These are phyloP conservation scores for Erythrophleum ivorense DNA, from an alignment of 331 rosid genomes.

Conservation along the genomic window DNA sequence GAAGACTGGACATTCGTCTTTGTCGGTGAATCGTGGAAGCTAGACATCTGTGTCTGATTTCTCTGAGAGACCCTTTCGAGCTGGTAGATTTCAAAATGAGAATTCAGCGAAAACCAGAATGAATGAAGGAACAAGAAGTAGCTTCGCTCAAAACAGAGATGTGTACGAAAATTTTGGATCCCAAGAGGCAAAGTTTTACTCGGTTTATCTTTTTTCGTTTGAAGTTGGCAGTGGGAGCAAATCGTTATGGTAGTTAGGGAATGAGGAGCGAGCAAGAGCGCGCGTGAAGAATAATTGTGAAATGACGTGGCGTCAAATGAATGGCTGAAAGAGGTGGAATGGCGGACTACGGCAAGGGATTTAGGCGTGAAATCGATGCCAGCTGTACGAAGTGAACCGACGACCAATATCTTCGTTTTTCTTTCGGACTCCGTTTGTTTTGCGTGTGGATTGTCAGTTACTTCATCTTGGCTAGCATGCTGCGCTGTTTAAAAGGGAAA, in stretches of 20 bases:
- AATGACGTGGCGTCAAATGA: slow-evolving; percentile 43
- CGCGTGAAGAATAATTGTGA: not conserved
- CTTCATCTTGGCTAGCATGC: too few relatives aligned
- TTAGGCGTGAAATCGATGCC: not conserved
- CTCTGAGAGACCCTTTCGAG: not conserved
- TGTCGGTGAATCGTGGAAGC: slow-evolving; percentile 29
- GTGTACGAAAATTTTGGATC: slow-evolving; percentile 5
- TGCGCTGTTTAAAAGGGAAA: too few relatives aligned
- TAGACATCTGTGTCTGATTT: slow-evolving; percentile 34
- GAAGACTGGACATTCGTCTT: slow-evolving; percentile 42
- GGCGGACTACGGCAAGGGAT: slow-evolving; percentile 1
- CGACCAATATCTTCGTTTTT: not conserved
- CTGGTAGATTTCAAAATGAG: slow-evolving; percentile 14
- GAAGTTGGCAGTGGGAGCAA: slow-evolving; percentile 19
- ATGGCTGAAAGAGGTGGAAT: slow-evolving; percentile 14
- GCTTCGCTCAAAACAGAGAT: not conserved
- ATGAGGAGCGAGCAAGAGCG: not conserved
- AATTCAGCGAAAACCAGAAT: not conserved
- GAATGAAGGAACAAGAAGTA: not conserved
- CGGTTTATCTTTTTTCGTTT: not conserved
- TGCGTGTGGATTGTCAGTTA: too few relatives aligned
- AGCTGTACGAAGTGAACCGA: slow-evolving; percentile 4
- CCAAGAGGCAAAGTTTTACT: not conserved
- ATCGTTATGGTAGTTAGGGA: slow-evolving; percentile 48
- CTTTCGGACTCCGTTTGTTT: not conserved